Evolutionary conservation across 2,329 filamentous ascomycete genomes (phyloP).

Genomic region (Fusarium tjaetaba): DNA sequence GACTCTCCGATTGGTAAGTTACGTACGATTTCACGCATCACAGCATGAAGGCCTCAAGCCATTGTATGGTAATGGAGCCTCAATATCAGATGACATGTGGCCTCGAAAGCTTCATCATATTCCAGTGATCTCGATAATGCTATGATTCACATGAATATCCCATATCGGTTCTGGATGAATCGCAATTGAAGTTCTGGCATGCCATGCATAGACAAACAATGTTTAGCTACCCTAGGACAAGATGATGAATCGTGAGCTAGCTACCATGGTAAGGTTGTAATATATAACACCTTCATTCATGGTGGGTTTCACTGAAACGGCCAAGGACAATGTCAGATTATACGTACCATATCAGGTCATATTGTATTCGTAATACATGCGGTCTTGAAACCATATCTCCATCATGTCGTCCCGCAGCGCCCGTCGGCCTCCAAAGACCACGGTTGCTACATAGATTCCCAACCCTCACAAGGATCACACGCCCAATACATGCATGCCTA

Average conservation of each 20-base stretch:
- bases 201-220: neutral
- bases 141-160: constrained; percentile 1
- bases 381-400: neutral
- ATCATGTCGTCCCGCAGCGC: neutral
- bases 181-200: neutral
- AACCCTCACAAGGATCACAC: neutral
- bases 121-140: neutral
- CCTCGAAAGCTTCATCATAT: neutral
- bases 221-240: constrained; percentile 13
- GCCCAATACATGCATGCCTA: constrained; percentile 1
- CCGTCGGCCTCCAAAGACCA: neutral
- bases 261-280: neutral
- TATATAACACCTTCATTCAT: neutral
- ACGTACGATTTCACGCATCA: constrained; percentile 32
- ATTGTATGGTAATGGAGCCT: neutral
- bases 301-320: neutral
- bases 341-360: constrained; percentile 1
- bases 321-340: neutral
- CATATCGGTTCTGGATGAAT: neutral
- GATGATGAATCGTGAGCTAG: neutral
- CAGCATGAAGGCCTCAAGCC: constrained; percentile 34
- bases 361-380: constrained; percentile 1
- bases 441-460: neutral
- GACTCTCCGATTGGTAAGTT: constrained; percentile 22
- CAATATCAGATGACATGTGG: constrained; percentile 2